Evolutionary conservation across 345 rosid species (phyloP).

Genomic region (Trapa incisa): DNA sequence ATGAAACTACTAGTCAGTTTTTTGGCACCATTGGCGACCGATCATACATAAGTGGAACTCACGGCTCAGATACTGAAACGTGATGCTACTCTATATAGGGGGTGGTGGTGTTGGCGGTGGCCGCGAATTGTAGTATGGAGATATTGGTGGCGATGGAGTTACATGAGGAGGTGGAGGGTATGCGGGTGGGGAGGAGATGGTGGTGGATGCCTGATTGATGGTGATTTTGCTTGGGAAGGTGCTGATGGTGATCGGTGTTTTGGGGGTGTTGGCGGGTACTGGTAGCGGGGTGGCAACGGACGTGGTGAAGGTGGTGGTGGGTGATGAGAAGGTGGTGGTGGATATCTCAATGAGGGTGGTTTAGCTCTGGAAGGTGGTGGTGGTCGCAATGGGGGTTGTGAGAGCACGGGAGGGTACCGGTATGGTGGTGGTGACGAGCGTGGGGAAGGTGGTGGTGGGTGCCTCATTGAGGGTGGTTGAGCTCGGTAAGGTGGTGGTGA

Average conservation of each 20-base stretch:
- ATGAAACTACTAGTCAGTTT: too few relatives aligned
- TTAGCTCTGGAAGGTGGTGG: slow-evolving; percentile 13
- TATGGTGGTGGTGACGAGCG: background rate
- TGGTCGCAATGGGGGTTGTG: slow-evolving; percentile 1
- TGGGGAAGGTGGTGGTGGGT: background rate
- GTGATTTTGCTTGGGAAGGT: too few relatives aligned
- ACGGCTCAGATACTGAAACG: background rate
- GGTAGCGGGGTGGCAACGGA: too few relatives aligned
- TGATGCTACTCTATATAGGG: background rate
- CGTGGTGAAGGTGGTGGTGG: too few relatives aligned
- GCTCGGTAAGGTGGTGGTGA: background rate
- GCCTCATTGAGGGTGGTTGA: slow-evolving; percentile 2
- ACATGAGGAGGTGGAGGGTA: slow-evolving; percentile 10
- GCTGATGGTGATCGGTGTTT: too few relatives aligned
- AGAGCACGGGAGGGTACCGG: background rate
- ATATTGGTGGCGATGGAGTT: slow-evolving; percentile 13
- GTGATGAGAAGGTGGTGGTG: too few relatives aligned
- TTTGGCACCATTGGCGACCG: background rate
- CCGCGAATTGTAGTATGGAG: slow-evolving; percentile 2
- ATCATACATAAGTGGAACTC: background rate
- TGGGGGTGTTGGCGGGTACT: too few relatives aligned
- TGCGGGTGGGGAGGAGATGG: slow-evolving; percentile 6
- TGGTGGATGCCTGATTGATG: background rate
- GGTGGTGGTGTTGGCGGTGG: background rate
- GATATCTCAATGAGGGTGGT: background rate